Conservation (phyloP, 352 stramenopile species). For the Phytophthora hybrid region DNA sequence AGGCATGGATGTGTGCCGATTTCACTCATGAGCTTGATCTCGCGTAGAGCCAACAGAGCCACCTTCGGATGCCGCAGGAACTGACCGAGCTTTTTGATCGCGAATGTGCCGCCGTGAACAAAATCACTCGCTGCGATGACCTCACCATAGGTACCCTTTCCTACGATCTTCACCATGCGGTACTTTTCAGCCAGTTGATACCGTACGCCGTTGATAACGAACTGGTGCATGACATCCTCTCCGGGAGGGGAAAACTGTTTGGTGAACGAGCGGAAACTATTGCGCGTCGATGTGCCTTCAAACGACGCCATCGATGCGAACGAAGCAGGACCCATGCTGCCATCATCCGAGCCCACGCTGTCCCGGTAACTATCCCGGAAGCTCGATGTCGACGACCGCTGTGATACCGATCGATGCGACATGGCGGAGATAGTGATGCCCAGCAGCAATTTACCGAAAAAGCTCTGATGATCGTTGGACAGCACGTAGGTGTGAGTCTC, state of each 20-base stretch:
- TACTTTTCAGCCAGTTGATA: conserved; percentile 90
- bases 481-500: conserved; percentile 79
- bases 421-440: conserved; percentile 72
- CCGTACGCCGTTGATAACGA: conserved; percentile 89
- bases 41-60: conserved; percentile 79
- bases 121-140: conserved; percentile 91
- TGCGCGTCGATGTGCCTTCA: conserved; percentile 26
- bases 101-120: conserved; percentile 85
- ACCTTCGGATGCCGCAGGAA: conserved; percentile 89
- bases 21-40: conserved; percentile 92
- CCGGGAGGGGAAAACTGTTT: conserved; percentile 38
- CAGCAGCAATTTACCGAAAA: conserved; percentile 83
- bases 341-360: conserved; percentile 48
- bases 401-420: conserved; percentile 56
- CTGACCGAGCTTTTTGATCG: conserved; percentile 90
- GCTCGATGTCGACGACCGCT: conserved; percentile 41
- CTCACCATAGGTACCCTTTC: conserved; percentile 91
- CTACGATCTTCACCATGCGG: conserved; percentile 91
- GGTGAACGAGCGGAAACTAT: conserved; percentile 58
- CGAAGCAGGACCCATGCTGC: conserved; percentile 23
- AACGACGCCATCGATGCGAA: conserved; percentile 34
- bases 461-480: conserved; percentile 85
- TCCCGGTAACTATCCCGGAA: conserved; percentile 38
- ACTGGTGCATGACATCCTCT: conserved; percentile 90
- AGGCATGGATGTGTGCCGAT: conserved; percentile 78